Conservation (phyloP, 2,329 filamentous ascomycete genomes). For the Metarhizium sp. region DNA sequence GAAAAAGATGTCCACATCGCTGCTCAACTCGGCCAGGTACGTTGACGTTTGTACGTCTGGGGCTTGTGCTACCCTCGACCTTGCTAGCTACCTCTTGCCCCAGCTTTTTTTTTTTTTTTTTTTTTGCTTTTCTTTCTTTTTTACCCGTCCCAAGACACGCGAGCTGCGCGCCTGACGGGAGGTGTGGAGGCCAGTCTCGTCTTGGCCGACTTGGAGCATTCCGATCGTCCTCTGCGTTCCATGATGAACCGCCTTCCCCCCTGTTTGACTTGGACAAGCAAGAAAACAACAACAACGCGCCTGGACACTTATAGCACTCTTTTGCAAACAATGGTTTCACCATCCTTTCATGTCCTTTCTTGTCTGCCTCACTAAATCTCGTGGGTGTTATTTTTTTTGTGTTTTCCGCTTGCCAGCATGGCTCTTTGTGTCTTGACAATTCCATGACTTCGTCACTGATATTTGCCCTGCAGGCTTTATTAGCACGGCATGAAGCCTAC, state of each 20-base stretch:
- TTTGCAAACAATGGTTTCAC: neutral
- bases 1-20: constrained; percentile 84
- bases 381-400: neutral
- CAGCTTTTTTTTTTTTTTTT: neutral
- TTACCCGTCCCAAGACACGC: neutral
- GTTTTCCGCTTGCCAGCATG: neutral
- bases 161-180: neutral
- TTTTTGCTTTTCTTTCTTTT: neutral
- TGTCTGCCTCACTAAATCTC: neutral
- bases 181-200: neutral
- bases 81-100: neutral
- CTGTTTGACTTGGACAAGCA: neutral
- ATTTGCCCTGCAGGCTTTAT: constrained; percentile 69
- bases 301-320: neutral
- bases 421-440: neutral
- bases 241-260: neutral
- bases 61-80: neutral
- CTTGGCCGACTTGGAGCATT: constrained; percentile 4
- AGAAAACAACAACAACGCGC: neutral
- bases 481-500: constrained; percentile 87
- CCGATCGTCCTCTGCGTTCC: neutral
- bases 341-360: neutral
- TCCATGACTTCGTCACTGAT: constrained; percentile 50
- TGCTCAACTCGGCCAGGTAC: constrained; percentile 84
- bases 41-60: constrained; percentile 19